These are phyloP conservation scores for Diplodia seriata DNA, from an alignment of 2,329 filamentous ascomycete genomes.

Conservation along the genomic window DNA sequence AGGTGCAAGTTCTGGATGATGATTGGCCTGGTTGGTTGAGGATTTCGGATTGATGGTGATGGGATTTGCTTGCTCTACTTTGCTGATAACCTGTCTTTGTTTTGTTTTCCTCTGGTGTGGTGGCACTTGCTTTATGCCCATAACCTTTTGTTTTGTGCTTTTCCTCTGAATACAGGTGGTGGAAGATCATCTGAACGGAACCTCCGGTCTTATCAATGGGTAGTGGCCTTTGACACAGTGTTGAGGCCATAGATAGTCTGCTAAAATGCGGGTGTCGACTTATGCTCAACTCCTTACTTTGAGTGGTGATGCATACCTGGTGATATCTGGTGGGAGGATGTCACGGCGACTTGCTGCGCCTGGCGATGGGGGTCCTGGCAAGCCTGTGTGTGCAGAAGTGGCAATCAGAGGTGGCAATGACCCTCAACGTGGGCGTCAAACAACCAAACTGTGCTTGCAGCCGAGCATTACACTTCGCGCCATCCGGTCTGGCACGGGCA, in stretches of 20 bases:
- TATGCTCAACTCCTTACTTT: not conserved
- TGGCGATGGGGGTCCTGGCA: too few species aligned
- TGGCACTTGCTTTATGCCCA: not conserved
- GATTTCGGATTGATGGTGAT: not conserved
- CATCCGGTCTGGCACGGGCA: too few species aligned
- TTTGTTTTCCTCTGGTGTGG: not conserved
- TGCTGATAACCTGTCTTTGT: not conserved
- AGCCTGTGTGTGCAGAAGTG: too few species aligned
- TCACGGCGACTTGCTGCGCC: too few species aligned
- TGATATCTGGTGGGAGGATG: not conserved
- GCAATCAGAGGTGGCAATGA: too few species aligned
- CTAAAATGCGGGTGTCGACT: not conserved
- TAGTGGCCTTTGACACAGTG: not conserved
- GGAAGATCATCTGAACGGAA: not conserved
- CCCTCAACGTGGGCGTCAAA: too few species aligned
- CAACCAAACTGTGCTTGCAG: too few species aligned
- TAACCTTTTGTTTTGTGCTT: not conserved
- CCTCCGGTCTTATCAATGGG: not conserved
- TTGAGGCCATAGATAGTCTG: not conserved
- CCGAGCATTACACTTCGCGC: too few species aligned
- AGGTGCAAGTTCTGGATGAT: slow-evolving; percentile 24
- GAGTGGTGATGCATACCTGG: not conserved
- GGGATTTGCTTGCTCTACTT: not conserved
- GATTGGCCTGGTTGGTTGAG: slow-evolving; percentile 10
- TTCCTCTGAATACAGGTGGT: not conserved